A percentile compares a stretch with the other conserved stretches of the same genome.
Evolutionary conservation across 495 filamentous ascomycete species (phyloP).

Genomic region (Aspergillus haitiensis): DNA sequence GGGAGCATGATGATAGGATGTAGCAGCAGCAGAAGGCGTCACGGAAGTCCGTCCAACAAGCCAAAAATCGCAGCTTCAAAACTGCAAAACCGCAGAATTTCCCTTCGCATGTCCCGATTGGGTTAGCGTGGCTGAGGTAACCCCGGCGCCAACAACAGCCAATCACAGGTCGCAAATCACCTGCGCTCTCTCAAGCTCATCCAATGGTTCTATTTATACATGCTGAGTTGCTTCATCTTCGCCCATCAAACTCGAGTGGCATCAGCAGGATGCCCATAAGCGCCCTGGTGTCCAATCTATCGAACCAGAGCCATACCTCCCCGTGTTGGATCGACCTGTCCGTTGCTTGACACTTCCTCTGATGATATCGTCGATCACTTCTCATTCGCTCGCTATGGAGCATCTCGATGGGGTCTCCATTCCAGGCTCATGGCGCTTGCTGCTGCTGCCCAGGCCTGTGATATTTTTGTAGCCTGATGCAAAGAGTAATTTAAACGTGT

Average conservation of each 20-base stretch:
- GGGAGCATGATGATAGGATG: conserved; percentile 51
- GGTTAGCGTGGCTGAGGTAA: conserved; percentile 40
- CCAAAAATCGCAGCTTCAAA: conserved; percentile 40
- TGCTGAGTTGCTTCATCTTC: neutral
- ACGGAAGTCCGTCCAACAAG: conserved; percentile 21
- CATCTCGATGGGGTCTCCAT: conserved; percentile 29
- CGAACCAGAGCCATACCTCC: neutral
- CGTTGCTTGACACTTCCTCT: neutral
- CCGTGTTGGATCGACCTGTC: conserved; percentile 2
- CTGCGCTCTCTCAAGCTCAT: neutral
- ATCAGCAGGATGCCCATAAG: conserved; percentile 9
- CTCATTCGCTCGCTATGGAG: conserved; percentile 23
- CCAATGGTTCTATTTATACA: conserved; percentile 6
- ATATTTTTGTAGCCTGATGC: conserved; percentile 20
- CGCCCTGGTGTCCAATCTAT: conserved; percentile 2
- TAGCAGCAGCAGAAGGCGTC: conserved; percentile 13
- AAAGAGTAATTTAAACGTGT: conserved; percentile 14
- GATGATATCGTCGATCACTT: conserved; percentile 15
- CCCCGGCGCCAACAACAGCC: conserved; percentile 24
- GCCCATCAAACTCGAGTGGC: neutral
- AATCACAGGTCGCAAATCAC: conserved; percentile 37
- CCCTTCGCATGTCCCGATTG: conserved; percentile 24
- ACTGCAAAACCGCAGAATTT: conserved; percentile 30
- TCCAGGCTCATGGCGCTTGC: conserved; percentile 36
- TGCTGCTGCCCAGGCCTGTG: conserved; percentile 13